Base-by-base conservation (phyloP, 2,329 filamentous ascomycete species). In the Monosporascus sp. region DNA sequence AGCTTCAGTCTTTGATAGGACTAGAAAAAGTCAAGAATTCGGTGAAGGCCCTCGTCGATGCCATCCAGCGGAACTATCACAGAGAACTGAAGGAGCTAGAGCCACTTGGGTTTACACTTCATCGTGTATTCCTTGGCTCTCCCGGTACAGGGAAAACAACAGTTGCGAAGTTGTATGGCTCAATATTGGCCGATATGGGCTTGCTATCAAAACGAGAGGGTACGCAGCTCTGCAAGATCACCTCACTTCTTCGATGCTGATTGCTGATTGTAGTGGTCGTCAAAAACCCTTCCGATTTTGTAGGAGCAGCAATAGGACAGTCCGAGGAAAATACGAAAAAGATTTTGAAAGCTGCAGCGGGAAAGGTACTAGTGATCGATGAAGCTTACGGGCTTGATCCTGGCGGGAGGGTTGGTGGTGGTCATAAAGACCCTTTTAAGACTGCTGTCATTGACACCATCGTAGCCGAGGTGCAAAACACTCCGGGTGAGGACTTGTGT, bases 301-400 rank as follows among this genome's bases (percentile, higher is more conserved):
- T 91, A 1, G 87, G 86, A 0, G 69, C 67, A 8, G 73, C 64
- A 0, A 55, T 93, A 0, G 89, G 89, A 0, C 72, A 78, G 1
- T 91, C 88, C 0, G 88, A 93, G 65, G 73, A 77, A 2, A 82
- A 84, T 36, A 92, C 88, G 0, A 92, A 89, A 58, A 84, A 74
- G 0, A 90, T 92, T 6, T 73, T 93, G 0, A 81, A 80, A 0
- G 71, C 83, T 0, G 83, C 85, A 0, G 57, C 78, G 0, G 89
- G 89, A 0, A 93, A 92, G 57, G 86, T 92, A 0, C 76, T 93
- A 0, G 81, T 93, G 15, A 90, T 93, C 3, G 89, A 93, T 56
- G 89, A 94, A 63, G 88, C 88, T 0, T 92, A 93, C 57, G 82
- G 83, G 36, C 73, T 93, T 0, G 80, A 76, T 46, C 67, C 70